Evolutionary conservation across 2,329 filamentous ascomycete genomes (phyloP), one percentile per base, ranked within the genome.

Genomic region (Cladosporium sp.): DNA sequence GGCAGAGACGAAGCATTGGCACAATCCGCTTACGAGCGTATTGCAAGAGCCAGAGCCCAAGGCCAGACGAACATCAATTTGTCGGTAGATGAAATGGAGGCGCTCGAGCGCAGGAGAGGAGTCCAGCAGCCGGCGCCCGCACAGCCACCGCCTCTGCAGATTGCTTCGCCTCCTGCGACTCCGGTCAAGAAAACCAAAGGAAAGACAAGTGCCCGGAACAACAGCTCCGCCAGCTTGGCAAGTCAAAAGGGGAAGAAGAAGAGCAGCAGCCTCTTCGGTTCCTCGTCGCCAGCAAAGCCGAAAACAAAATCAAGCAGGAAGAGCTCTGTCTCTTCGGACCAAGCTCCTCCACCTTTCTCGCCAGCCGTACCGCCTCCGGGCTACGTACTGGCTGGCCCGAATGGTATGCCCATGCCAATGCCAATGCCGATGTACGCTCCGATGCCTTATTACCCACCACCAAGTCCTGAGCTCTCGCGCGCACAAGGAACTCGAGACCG

Each of bases 11-110:
- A 94, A 70, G 84, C 85, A 68, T 79, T 96, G 71, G 87, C 95
- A 69, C 89, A 93, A 69, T 87, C 87, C 69, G 93, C 93, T 48
- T 80, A 96, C 77, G 88, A 89, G 72, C 89, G 92, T 70, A 96
- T 97, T 74, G 87, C 89, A 69, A 86, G 88, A 69, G 92, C 93
- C 18, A 88, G 91, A 75, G 86, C 87, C 68, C 88, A 88, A 73
- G 93, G 93, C 68, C 90, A 89, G 77, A 83, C 85, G 53, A 91
- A 96, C 65, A 91, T 97, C 64, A 90, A 89, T 75, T 84, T 98
- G 68, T 92, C 86, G 71, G 86, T 89, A 73, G 88, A 90, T 63
- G 93, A 97, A 77, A 82, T 97, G 71, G 90, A 89, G 67, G 93
- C 92, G 56, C 83, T 96, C 70, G 90, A 94, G 75, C 86, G 88